These are phyloP conservation scores for Aphanocladium album DNA, from an alignment of 2,329 filamentous ascomycete genomes.

Conservation along the genomic window DNA sequence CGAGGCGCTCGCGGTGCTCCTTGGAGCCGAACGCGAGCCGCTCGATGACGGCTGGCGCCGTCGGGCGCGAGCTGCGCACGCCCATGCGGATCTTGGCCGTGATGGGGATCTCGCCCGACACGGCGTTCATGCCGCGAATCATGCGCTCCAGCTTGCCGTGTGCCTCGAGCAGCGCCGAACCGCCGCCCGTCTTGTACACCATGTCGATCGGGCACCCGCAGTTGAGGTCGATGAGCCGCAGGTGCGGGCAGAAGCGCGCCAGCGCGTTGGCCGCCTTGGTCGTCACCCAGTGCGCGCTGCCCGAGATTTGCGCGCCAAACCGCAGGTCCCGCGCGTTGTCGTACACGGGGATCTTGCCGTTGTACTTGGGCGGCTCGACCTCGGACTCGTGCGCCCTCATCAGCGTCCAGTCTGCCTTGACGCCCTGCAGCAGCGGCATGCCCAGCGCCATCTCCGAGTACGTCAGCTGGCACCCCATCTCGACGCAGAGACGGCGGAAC, in stretches of 20 bases:
- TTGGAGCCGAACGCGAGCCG: slow-evolving; percentile 74
- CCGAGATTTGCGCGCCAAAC: slow-evolving; percentile 90
- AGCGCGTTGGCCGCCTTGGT: slow-evolving; percentile 84
- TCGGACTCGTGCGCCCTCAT: slow-evolving; percentile 90
- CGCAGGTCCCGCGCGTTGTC: slow-evolving; percentile 77
- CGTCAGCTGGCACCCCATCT: slow-evolving; percentile 84
- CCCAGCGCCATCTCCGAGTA: slow-evolving; percentile 99
- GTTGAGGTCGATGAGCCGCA: slow-evolving; percentile 91
- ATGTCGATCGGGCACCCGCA: slow-evolving; percentile 97
- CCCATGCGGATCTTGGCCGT: slow-evolving; percentile 94
- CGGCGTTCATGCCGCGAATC: slow-evolving; percentile 89
- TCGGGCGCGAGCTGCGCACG: slow-evolving; percentile 73
- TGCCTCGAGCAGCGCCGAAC: slow-evolving; percentile 86
- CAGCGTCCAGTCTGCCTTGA: slow-evolving; percentile 89
- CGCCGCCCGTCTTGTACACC: slow-evolving; percentile 80
- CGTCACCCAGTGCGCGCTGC: slow-evolving; percentile 85
- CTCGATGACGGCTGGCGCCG: slow-evolving; percentile 74
- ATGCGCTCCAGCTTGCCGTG: slow-evolving; percentile 89
- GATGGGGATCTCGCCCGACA: slow-evolving; percentile 85
- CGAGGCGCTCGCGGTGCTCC: slow-evolving; percentile 64
- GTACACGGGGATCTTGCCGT: slow-evolving; percentile 55
- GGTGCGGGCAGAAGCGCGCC: slow-evolving; percentile 68
- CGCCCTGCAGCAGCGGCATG: slow-evolving; percentile 80
- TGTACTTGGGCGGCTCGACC: slow-evolving; percentile 64
- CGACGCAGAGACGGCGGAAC: slow-evolving; percentile 83